Evolutionary conservation across 768 basidiomycete species (phyloP).

Genomic region (Kondoa malvinella): DNA sequence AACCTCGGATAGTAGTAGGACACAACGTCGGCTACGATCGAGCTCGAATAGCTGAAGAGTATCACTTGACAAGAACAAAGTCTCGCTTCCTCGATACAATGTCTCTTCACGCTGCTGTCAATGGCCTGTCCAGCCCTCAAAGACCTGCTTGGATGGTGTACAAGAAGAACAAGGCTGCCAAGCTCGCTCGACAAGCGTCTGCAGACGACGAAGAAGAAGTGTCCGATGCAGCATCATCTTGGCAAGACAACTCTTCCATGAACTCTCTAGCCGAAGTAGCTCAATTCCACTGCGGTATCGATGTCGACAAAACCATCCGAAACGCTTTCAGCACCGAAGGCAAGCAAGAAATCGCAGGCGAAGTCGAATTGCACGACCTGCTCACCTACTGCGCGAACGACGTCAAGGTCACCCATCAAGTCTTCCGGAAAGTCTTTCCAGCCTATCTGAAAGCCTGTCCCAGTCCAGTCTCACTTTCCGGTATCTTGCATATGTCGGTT

Average conservation of each 20-base stretch:
- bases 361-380: conserved; percentile 36
- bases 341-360: conserved; percentile 31
- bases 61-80: conserved; percentile 46
- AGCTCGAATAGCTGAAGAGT: conserved; percentile 65
- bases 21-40: conserved; percentile 95
- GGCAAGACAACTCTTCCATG: conserved; percentile 83
- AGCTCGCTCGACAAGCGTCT: background rate
- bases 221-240: conserved; percentile 36
- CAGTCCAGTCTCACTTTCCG: conserved; percentile 81
- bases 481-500: conserved; percentile 76
- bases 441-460: conserved; percentile 68
- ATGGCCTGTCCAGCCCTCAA: conserved; percentile 86
- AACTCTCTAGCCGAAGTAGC: conserved; percentile 89
- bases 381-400: conserved; percentile 72
- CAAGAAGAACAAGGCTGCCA: conserved; percentile 44
- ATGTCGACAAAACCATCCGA: conserved; percentile 58
- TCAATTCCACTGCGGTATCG: conserved; percentile 65
- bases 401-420: conserved; percentile 64
- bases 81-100: conserved; percentile 87
- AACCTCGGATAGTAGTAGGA: conserved; percentile 53
- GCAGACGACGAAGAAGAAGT: conserved; percentile 33
- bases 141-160: conserved; percentile 82
- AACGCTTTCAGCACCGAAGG: conserved; percentile 47
- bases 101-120: conserved; percentile 80
- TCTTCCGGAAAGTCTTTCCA: conserved; percentile 60